phyloP scores from a whole-genome alignment of 2,329 filamentous ascomycete genomes.

The Aspergillus ochraceoroseus region DNA sequence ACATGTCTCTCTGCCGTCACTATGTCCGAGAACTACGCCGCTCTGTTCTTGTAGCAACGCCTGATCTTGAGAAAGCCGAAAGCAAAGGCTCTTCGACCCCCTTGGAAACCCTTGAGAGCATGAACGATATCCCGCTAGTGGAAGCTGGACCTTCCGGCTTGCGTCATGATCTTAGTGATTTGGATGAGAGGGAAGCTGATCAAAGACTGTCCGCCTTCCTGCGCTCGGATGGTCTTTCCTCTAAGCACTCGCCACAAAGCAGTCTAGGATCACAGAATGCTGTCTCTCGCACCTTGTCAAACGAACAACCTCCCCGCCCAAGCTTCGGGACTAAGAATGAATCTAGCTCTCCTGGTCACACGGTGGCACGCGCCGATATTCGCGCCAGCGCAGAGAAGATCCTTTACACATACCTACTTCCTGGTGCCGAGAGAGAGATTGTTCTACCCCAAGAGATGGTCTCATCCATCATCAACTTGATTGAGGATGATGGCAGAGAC shows the following conservation, averaged over 20 bases:
- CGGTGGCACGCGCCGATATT: conserved; percentile 83
- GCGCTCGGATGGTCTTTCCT: conserved; percentile 53
- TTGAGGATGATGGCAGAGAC: conserved; percentile 86
- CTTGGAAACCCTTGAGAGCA: conserved; percentile 64
- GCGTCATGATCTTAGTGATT: conserved; percentile 56
- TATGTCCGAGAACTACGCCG: conserved; percentile 93
- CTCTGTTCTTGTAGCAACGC: conserved; percentile 87
- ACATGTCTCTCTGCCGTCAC: conserved; percentile 93
- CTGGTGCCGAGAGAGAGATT: conserved; percentile 94
- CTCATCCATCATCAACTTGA: conserved; percentile 74
- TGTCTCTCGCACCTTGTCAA: conserved; percentile 35
- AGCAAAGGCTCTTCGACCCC: conserved; percentile 82
- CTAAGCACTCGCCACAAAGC: conserved; percentile 51
- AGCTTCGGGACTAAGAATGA: conserved; percentile 63
- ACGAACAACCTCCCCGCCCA: conserved; percentile 49
- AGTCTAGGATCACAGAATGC: conserved; percentile 48
- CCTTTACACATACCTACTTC: conserved; percentile 92
- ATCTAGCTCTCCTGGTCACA: conserved; percentile 76
- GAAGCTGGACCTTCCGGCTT: conserved; percentile 52
- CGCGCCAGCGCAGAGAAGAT: conserved; percentile 95
- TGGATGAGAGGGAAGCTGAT: conserved; percentile 73
- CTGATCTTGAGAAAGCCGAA: conserved; percentile 73
- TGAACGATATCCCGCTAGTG: conserved; percentile 55
- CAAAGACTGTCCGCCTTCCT: conserved; percentile 89
- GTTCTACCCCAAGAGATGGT: conserved; percentile 84